These are phyloP conservation scores for Kalmusia sp. DNA, from an alignment of 2,329 filamentous ascomycete species.

Conservation along the genomic window DNA sequence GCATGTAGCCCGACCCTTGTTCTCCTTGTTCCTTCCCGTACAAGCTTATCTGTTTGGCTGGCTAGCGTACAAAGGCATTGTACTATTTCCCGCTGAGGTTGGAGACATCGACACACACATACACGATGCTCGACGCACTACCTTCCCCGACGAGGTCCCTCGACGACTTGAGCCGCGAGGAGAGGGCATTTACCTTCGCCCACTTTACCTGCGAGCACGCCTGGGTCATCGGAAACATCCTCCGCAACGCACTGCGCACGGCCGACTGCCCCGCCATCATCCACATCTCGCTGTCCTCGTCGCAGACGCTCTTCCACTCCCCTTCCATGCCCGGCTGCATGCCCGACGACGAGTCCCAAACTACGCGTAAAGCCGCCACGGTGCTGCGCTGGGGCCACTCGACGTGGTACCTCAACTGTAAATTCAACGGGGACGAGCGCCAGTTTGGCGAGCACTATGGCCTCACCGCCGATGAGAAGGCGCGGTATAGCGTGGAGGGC, in stretches of 20 bases:
- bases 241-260: conserved; percentile 68
- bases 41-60: too few relatives aligned
- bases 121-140: conserved; percentile 30
- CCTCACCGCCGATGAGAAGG: conserved; percentile 58
- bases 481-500: conserved; percentile 78
- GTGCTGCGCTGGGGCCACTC: conserved; percentile 74
- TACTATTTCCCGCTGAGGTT: too few relatives aligned
- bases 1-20: too few relatives aligned
- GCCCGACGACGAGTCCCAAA: conserved; percentile 74
- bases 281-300: conserved; percentile 68
- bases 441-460: conserved; percentile 71
- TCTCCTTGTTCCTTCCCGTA: too few relatives aligned
- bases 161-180: conserved; percentile 49
- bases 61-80: too few relatives aligned
- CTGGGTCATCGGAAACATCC: conserved; percentile 68
- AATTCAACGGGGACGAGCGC: conserved; percentile 71
- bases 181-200: conserved; percentile 54
- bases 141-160: conserved; percentile 47
- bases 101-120: too few relatives aligned
- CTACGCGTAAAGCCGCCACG: conserved; percentile 71
- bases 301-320: conserved; percentile 73
- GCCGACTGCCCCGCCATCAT: conserved; percentile 65
- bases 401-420: conserved; percentile 75
- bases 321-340: conserved; percentile 70
- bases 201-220: conserved; percentile 70